phyloP scores from a whole-genome alignment of 1,284 basidiomycete species.

The Ustilago hordei region DNA sequence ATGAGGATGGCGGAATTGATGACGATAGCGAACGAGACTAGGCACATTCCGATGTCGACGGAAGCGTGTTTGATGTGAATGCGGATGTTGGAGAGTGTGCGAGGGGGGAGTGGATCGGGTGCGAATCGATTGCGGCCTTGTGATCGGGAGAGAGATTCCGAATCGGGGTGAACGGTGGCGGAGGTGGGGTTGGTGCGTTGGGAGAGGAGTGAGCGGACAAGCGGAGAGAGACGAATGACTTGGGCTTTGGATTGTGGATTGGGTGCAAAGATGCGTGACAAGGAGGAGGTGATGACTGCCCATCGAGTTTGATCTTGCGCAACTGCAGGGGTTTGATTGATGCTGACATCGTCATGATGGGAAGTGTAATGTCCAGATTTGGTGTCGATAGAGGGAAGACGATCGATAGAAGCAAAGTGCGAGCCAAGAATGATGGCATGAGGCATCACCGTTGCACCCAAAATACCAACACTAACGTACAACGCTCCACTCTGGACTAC shows the following conservation, averaged over 20 bases:
- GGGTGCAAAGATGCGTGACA: constrained; percentile 6
- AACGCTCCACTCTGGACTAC: constrained; percentile 75
- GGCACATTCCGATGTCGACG: constrained; percentile 67
- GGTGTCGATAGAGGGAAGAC: constrained; percentile 31
- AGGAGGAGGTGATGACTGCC: constrained; percentile 19
- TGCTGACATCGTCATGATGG: neutral
- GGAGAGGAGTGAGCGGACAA: constrained; percentile 26
- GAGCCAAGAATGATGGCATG: constrained; percentile 91
- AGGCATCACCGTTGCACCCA: constrained; percentile 78
- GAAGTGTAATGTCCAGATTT: neutral
- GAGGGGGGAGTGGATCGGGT: constrained; percentile 23
- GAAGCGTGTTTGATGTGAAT: constrained; percentile 65
- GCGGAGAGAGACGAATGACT: constrained; percentile 18
- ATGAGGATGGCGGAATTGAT: constrained; percentile 83
- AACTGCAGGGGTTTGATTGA: neutral
- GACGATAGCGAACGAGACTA: constrained; percentile 73
- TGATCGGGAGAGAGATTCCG: constrained; percentile 13
- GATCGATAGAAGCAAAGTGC: constrained; percentile 70
- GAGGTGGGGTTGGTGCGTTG: constrained; percentile 8
- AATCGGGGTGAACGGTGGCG: constrained; percentile 7
- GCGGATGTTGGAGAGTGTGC: constrained; percentile 45
- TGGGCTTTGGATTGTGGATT: constrained; percentile 29
- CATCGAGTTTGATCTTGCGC: constrained; percentile 12
- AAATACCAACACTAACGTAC: constrained; percentile 79
- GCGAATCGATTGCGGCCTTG: neutral